Evolutionary conservation across 345 rosid genomes (phyloP).

Genomic region (Salix dunnii): DNA sequence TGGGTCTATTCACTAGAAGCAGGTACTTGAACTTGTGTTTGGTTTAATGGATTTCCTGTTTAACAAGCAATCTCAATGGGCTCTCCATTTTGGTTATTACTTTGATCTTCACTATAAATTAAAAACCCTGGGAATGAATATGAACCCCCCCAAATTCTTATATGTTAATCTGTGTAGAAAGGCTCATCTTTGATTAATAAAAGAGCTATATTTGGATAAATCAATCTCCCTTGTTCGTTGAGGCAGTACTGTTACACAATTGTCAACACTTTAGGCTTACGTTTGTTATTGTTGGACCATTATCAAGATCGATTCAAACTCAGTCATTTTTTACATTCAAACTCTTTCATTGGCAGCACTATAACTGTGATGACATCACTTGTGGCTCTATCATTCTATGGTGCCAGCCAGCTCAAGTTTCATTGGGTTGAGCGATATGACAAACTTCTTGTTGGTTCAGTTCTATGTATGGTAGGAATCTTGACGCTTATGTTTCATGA

Average conservation of each 20-base stretch:
- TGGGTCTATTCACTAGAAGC: background rate
- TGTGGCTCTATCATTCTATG: conserved; percentile 94
- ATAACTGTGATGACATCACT: conserved; percentile 90
- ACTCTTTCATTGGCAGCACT: conserved; percentile 55
- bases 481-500: conserved; percentile 85
- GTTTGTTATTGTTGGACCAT: background rate
- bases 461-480: conserved; percentile 86
- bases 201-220: background rate
- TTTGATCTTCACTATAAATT: background rate
- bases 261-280: background rate
- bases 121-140: background rate
- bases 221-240: background rate
- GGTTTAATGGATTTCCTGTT: background rate
- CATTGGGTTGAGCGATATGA: conserved; percentile 97
- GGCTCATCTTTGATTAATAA: background rate
- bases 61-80: background rate
- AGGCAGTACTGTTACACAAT: background rate
- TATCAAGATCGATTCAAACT: background rate
- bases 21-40: background rate
- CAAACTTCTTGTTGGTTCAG: conserved; percentile 94
- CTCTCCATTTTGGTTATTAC: background rate
- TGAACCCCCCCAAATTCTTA: background rate
- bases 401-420: conserved; percentile 95
- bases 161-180: background rate
- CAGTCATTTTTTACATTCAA: background rate